Conservation (phyloP, 1,284 basidiomycete species). For the Tetrapyrgos nigripes region DNA sequence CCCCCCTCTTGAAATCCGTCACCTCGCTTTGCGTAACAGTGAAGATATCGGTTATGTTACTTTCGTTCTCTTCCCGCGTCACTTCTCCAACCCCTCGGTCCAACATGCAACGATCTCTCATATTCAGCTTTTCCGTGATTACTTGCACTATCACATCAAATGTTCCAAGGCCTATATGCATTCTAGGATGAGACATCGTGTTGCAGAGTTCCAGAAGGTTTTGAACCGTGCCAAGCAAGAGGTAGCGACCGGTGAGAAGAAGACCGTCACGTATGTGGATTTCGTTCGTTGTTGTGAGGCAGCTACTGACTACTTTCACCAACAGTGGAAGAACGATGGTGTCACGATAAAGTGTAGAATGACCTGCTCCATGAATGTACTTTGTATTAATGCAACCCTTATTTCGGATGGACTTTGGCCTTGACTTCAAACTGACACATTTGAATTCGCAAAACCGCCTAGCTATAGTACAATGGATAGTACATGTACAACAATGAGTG, state of each 20-base stretch:
- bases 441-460: neutral
- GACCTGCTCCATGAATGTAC: neutral
- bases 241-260: slow-evolving; percentile 82
- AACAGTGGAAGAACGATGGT: slow-evolving; percentile 24
- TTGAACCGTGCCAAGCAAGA: slow-evolving; percentile 99
- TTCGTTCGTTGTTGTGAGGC: neutral
- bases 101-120: slow-evolving; percentile 91
- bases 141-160: slow-evolving; percentile 99
- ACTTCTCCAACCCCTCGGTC: slow-evolving; percentile 82
- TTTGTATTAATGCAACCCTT: neutral
- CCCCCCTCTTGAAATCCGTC: slow-evolving; percentile 94
- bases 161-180: slow-evolving; percentile 99
- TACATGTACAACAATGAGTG: no score
- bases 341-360: slow-evolving; percentile 16
- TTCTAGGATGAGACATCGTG: slow-evolving; percentile 94
- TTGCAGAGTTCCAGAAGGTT: slow-evolving; percentile 97
- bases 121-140: slow-evolving; percentile 97
- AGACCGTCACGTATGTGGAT: slow-evolving; percentile 84
- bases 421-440: neutral
- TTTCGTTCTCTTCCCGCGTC: slow-evolving; percentile 97
- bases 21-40: slow-evolving; percentile 79
- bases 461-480: no score
- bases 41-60: slow-evolving; percentile 99
- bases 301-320: neutral
- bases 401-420: neutral